Evolutionary conservation across 345 rosid genomes (phyloP), one percentile per base, ranked within the genome.

Genomic region (Eucalyptus coolabah): DNA sequence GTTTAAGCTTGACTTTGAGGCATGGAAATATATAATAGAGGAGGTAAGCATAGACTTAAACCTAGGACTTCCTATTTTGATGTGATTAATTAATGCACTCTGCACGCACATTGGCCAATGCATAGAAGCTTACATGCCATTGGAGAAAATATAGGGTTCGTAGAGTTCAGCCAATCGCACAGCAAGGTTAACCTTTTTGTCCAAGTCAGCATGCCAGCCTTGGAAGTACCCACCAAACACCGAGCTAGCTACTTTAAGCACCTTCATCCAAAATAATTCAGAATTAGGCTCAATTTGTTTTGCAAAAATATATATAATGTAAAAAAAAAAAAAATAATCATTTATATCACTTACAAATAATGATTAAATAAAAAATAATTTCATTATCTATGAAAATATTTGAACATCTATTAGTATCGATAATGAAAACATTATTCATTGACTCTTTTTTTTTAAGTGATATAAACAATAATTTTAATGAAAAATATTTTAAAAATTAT

Each of bases 101-200:
- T 21, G 5, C 45, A 11, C 6, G 28, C 28, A 11, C 4, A 21
- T 10, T 37, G 16, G 45, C 11, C 83, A 21, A 77, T 37, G 28
- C 83, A 37, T 92, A 90, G 28, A 23, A 56, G 3, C 63, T 56
- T 56, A 56, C 95, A 92, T 44, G 83, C 93, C 95, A 12, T 45
- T 53, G 90, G 88, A 93, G 92, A 93, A 92, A 44, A 89, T 28
- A 86, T 91, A 92, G 13, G 93, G 93, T 85, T 83, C 87, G 88
- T 93, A 93, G 37, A 93, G 93, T 11, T 93, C 93, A 16, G 89
- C 91, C 80, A 93, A 37, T 82, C 89, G 65, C 88, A 92, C 86
- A 9, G 87, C 91, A 26, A 60, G 54, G 4, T 87, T 92, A 65
- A 91, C 87, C 91, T 91, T 93, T 34, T 90, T 87, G 86, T 88